phyloP scores from a whole-genome alignment of 2,329 filamentous ascomycete species.

The Botrytis cinerea region DNA sequence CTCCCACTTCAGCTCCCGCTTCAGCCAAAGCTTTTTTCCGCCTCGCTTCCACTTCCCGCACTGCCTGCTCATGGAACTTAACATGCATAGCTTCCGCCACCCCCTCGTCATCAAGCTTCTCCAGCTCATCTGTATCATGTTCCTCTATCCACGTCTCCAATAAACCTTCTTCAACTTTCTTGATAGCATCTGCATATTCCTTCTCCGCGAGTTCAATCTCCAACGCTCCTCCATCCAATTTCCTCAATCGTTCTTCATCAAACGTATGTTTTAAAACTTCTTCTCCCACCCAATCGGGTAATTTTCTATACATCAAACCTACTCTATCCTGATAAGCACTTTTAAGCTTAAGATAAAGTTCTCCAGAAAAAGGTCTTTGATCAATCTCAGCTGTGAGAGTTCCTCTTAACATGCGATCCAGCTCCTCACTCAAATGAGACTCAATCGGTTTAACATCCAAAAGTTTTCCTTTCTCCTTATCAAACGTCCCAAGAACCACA shows the following conservation, averaged over 20 bases:
- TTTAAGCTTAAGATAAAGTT: background rate
- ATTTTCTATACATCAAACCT: background rate
- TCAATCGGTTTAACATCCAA: background rate
- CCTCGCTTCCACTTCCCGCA: background rate
- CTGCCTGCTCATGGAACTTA: background rate
- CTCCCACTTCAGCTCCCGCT: background rate
- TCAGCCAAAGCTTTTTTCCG: background rate
- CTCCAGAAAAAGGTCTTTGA: background rate
- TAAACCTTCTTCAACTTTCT: rapidly evolving
- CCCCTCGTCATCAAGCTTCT: background rate
- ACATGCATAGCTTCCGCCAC: background rate
- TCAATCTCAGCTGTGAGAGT: background rate
- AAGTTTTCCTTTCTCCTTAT: background rate
- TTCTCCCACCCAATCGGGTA: background rate
- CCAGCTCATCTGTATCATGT: background rate
- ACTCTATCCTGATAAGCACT: background rate
- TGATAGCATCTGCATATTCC: no score
- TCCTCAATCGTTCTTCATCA: background rate
- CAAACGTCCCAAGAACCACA: background rate
- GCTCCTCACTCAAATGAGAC: background rate
- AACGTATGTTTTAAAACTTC: background rate
- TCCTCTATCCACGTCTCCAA: no score
- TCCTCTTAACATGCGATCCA: background rate
- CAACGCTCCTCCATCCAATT: background rate
- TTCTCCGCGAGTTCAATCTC: background rate